A percentile compares a stretch with the other conserved stretches of the same genome.
Conservation (phyloP, 371 early-diverging fungal genomes). For the Lichtheimia hyalospora region DNA sequence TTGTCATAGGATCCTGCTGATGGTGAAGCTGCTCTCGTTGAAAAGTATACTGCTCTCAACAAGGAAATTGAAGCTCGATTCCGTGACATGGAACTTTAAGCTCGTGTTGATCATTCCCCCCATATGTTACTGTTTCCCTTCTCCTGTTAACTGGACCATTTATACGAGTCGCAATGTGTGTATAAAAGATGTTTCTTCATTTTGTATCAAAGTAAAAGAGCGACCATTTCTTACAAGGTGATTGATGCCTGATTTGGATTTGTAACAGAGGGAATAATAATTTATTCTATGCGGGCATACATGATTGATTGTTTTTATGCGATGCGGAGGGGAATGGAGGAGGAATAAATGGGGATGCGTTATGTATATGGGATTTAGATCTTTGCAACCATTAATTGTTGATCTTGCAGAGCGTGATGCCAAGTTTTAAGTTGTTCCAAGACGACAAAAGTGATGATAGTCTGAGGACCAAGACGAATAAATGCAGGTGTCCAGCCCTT, state of each 20-base stretch:
- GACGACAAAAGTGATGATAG: constrained; percentile 67
- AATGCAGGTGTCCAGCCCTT: constrained; percentile 78
- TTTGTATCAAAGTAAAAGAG: background rate
- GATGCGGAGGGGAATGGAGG: no score
- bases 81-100: constrained; percentile 54
- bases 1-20: constrained; percentile 86
- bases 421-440: constrained; percentile 59
- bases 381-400: background rate
- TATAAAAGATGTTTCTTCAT: no score
- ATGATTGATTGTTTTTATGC: no score
- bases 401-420: constrained; percentile 18
- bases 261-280: no score
- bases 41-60: constrained; percentile 81
- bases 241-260: background rate
- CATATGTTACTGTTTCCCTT: background rate
- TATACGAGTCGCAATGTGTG: no score
- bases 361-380: background rate
- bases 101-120: background rate
- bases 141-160: background rate
- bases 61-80: constrained; percentile 98
- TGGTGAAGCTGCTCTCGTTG: constrained; percentile 84
- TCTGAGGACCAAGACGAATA: constrained; percentile 68
- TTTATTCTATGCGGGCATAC: no score
- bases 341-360: no score
- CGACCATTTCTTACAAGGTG: background rate